Evolutionary conservation across 176 grass and related monocot species (phyloP), one percentile per base, ranked within the genome.

Genomic region (Aegilops sharonensis): DNA sequence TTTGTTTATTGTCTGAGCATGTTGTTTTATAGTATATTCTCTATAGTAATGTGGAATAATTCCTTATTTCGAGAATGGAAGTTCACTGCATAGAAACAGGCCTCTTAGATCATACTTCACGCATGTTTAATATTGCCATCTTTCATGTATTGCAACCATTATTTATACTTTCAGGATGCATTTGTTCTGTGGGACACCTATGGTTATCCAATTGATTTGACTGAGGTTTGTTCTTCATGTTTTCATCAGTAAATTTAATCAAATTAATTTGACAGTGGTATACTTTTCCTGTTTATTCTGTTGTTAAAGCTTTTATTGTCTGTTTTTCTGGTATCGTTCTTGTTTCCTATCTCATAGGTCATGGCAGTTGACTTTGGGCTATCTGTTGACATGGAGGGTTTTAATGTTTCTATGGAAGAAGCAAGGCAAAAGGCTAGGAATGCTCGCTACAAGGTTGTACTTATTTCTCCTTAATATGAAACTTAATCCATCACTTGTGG

Each of bases 131-230:
- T 54, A 12, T n/a, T 70, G 2, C 15, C 77, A 61, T 20, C 4
- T 79, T 68, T 78, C 24, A 57, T 45, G 48, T 62, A 29, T 64
- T 52, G 11, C 40, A 68, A 30, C 42, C 9, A 50, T 64, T 81
- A 54, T 85, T 79, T 21, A 3, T 56, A 81, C 13, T 59, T 84
- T 73, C 91, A 98, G 91, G 95, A 94, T 78, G 90, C 95, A 71
- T 98, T 98, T 93, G 35, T 98, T 87, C 85, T 98, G 34, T 95
- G 93, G 95, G 93, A 94, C 82, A 98, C 93, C 0, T 98, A 95
- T 81, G 95, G 95, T 68, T 98, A 94, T 81, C 95, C 95, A 27
- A 90, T 95, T 87, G 95, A 98, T 90, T 90, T 98, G 81, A 95
- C 95, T 35, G 89, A 98, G 93, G 97, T 98, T 78, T 89, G 87